Percentiles rank a stretch among this genome's conserved stretches.
phyloP scores from a whole-genome alignment of 208 protist species.

The Spongospora subterranea region DNA sequence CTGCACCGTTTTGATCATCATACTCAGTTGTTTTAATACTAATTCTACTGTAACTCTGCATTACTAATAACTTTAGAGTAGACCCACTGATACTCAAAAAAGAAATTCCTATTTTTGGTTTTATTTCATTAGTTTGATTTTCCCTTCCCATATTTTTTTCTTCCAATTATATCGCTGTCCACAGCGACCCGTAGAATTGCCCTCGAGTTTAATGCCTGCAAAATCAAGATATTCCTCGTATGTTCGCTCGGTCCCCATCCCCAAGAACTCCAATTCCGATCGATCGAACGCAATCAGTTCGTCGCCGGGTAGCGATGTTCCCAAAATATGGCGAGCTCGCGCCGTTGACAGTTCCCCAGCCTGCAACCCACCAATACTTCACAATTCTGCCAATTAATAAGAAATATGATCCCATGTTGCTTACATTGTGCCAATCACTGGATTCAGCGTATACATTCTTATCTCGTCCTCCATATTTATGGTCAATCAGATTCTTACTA shows the following conservation, averaged over 20 bases:
- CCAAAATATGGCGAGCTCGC: conserved; percentile 5
- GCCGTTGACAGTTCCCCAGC: conserved; percentile 8
- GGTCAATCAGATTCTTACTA: background rate
- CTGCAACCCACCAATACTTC: background rate
- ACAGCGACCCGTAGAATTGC: conserved; percentile 26
- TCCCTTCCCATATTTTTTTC: conserved; percentile 18
- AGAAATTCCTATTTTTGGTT: background rate
- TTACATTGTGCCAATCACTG: background rate
- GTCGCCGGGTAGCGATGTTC: conserved; percentile 15
- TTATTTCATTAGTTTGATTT: background rate
- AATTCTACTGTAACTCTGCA: no score
- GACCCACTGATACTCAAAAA: background rate
- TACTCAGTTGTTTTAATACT: background rate
- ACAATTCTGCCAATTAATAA: background rate
- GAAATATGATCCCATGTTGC: background rate
- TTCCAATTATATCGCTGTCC: conserved; percentile 32
- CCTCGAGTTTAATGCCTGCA: conserved; percentile 1
- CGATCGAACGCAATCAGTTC: conserved; percentile 12
- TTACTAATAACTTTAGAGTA: no score
- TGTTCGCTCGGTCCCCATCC: background rate
- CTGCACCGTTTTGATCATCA: background rate
- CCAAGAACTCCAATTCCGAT: background rate
- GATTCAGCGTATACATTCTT: conserved; percentile 51
- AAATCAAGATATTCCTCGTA: conserved; percentile 39
- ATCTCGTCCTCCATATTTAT: conserved; percentile 21